Evolutionary conservation across 768 basidiomycete genomes (phyloP), one percentile per base, ranked within the genome.

Genomic region (Leucocoprinus sp.): DNA sequence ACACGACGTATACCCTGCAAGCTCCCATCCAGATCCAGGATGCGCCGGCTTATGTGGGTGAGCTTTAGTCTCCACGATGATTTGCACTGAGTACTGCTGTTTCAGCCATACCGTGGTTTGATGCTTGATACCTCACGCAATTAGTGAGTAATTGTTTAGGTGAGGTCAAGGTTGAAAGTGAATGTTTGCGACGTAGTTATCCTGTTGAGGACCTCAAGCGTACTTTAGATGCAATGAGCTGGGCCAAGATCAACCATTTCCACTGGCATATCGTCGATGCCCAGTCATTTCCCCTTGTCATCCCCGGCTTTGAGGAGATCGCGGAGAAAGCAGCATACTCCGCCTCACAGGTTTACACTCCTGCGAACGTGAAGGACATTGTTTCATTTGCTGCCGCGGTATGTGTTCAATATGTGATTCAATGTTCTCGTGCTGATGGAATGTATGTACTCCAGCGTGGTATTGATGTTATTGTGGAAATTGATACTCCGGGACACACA

Each of bases 231-330:
- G 80, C 83, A 5, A 87, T 88, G 83, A 78, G 78, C 55, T 78
- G 76, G 74, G 78, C 80, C 52, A 91, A 86, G 78, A 73, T 87
- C 39, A 89, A 81, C 60, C 77, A 75, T 1, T 75, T 92, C 54
- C 86, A 92, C 52, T 92, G 88, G 89, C 90, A 92, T 56, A 69
- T 88, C 46, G 78, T 79, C 27, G 90, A 93, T 61, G 78, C 80
- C 43, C 86, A 92, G 55, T 80, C 78, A 27, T 93, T 86, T 67
- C 88, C 90, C 1, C 68, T 92, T 12, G 67, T 73, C 29, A 64
- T 91, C 15, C 65, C 75, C 2, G 71, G 70, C 8, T 82, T 75
- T 56, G 71, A 80, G 0, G 74, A 76, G 44, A 65, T 92, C 1
- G 68, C 83, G 8, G 49, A 51, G 14, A 69, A 74, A 1, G 89